Evolutionary conservation across 495 filamentous ascomycete species (phyloP), one percentile per base, ranked within the genome.

Genomic region (Xylaria telfairii): DNA sequence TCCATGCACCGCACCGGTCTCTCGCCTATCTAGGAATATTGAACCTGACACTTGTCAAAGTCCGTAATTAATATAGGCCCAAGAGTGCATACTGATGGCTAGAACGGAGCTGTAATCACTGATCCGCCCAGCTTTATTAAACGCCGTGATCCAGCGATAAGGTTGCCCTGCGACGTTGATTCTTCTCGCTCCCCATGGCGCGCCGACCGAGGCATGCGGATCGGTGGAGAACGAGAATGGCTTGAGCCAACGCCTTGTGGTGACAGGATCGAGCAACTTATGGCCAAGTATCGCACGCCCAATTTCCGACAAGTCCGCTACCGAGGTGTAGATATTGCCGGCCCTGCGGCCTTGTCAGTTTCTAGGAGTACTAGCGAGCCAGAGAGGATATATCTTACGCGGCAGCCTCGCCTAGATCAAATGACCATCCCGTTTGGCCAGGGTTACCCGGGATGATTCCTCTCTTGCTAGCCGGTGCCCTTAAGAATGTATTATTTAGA

Each of bases 171-270:
- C 51, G 3, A 82, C 54, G 8, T 79, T 74, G 32, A 82, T 78
- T 8, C 79, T 81, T 17, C 78, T 72, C 7, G 89, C 87, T 26
- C 90, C 89, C 88, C 88, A 91, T 0, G 90, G 89, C 21, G 86
- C 84, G 1, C 88, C 88, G 10, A 90, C 81, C 26, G 78, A 76
- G 3, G 81, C 74, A 0, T 72, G 74, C 0, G 85, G 76, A 19
- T 83, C 81, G 0, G 88, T 81, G 2, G 85, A 87, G 67, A 86
- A 85, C 1, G 81, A 68, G n/a, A 74, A 66, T 0, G 89, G 89
- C 71, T 90, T 90, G 67, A 92, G 71, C 89, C 87, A 91, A 30
- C 82, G 73, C 71, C 85, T 81, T 0, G 89, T 91, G 21, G 78
- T 68, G 19, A 80, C 76, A 0, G 83, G 80, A 0, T 83, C 75